Evolutionary conservation across 805 yeast species (phyloP).

Genomic region (Wickerhamomyces sydowiorum): DNA sequence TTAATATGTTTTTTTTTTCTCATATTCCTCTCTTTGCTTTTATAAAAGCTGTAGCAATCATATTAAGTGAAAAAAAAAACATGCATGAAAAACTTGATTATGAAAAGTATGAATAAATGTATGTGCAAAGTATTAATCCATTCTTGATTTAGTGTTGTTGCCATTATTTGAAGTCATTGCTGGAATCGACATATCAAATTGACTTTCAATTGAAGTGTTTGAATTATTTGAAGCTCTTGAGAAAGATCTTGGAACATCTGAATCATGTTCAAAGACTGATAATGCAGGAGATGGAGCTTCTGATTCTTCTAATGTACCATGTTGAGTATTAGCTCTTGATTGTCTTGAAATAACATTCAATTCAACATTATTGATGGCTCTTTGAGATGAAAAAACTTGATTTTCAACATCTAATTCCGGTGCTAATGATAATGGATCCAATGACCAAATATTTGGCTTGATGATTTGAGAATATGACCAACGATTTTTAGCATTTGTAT

Average conservation of each 20-base stretch:
- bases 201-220: conserved; percentile 21
- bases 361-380: conserved; percentile 18
- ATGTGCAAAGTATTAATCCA: not conserved
- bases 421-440: conserved; percentile 30
- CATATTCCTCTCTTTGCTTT: too few species aligned
- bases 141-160: conserved; percentile 1
- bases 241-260: conserved; percentile 16
- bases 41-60: too few species aligned
- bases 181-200: conserved; percentile 10
- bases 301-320: conserved; percentile 9
- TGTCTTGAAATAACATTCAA: conserved; percentile 19
- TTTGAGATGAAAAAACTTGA: conserved; percentile 19
- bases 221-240: conserved; percentile 29
- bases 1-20: too few species aligned
- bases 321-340: conserved; percentile 4
- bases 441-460: conserved; percentile 24
- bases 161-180: not conserved
- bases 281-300: conserved; percentile 18
- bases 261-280: conserved; percentile 19
- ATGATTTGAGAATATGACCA: conserved; percentile 54
- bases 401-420: conserved; percentile 26
- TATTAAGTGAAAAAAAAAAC: too few species aligned
- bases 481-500: conserved; percentile 51
- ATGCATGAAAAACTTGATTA: too few species aligned
- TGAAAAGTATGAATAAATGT: not conserved